These are phyloP conservation scores for Colletotrichum cuscutae DNA, from an alignment of 2,329 filamentous ascomycete species.

Conservation along the genomic window DNA sequence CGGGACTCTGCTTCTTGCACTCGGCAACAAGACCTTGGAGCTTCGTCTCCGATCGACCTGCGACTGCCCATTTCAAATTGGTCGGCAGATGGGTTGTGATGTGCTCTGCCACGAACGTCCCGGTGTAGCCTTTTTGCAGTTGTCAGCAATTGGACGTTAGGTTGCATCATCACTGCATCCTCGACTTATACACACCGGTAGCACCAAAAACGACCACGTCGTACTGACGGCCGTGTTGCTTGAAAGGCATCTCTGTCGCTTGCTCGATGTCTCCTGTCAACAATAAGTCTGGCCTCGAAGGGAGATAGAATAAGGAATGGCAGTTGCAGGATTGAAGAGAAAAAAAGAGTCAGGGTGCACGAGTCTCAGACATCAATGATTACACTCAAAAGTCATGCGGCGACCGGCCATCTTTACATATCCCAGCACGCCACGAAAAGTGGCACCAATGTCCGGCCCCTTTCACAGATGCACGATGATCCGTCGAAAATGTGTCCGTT, in stretches of 20 bases:
- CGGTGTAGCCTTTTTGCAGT: slow-evolving; percentile 78
- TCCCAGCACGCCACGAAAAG: slow-evolving; percentile 21
- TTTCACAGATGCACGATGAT: slow-evolving; percentile 12
- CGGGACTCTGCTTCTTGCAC: slow-evolving; percentile 72
- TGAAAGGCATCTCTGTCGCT: slow-evolving; percentile 53
- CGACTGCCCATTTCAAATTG: slow-evolving; percentile 87
- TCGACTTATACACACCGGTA: slow-evolving; percentile 54
- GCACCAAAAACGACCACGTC: slow-evolving; percentile 69
- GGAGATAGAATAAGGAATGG: neutral
- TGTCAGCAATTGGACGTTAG: neutral
- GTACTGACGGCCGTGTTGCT: slow-evolving; percentile 63
- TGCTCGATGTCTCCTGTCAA: neutral
- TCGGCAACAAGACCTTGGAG: slow-evolving; percentile 75
- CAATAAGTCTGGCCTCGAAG: neutral
- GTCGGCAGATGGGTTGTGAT: slow-evolving; percentile 77
- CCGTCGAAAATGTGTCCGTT: slow-evolving; percentile 3
- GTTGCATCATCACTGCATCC: neutral
- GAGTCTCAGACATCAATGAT: slow-evolving; percentile 17
- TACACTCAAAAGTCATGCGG: slow-evolving; percentile 13
- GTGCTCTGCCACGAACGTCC: slow-evolving; percentile 79
- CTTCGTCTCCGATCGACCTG: slow-evolving; percentile 83
- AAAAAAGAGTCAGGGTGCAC: neutral
- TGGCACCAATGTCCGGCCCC: slow-evolving; percentile 11
- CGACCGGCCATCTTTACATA: slow-evolving; percentile 16
- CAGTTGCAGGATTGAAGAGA: neutral